Percentiles rank a stretch among this genome's conserved stretches.
Conservation (phyloP, 164 flowering plant genomes). For the Platanus orientalis region DNA sequence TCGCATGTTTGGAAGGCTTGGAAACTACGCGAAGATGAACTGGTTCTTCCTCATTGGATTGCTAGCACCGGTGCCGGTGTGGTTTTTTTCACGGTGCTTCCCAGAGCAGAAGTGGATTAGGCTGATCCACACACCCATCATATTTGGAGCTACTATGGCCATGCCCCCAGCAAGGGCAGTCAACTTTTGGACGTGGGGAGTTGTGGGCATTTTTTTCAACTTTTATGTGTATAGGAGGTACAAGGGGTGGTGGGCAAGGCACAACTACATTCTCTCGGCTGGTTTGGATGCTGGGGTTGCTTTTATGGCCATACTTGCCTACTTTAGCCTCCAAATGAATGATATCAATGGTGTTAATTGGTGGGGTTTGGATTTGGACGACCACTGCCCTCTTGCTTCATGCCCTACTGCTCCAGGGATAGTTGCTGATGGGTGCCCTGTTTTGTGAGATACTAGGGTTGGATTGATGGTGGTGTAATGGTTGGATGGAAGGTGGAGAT, state of each 20-base stretch:
- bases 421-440: slow-evolving; percentile 7
- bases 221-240: slow-evolving; percentile 23
- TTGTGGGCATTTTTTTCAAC: slow-evolving; percentile 27
- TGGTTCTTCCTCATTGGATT: slow-evolving; percentile 40
- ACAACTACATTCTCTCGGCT: slow-evolving; percentile 37
- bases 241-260: slow-evolving; percentile 35
- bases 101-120: slow-evolving; percentile 33
- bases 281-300: slow-evolving; percentile 41
- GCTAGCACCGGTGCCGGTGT: slow-evolving; percentile 28
- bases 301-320: slow-evolving; percentile 31
- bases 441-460: no score
- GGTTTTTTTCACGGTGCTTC: slow-evolving; percentile 27
- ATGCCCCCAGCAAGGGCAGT: slow-evolving; percentile 36
- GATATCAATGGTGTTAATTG: slow-evolving; percentile 19
- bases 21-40: slow-evolving; percentile 26
- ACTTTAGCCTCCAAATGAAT: slow-evolving; percentile 20
- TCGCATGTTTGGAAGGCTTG: slow-evolving; percentile 28
- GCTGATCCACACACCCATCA: slow-evolving; percentile 32
- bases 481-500: no score
- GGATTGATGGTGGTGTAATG: no score
- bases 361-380: slow-evolving; percentile 37
- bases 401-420: slow-evolving; percentile 30
- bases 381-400: slow-evolving; percentile 33
- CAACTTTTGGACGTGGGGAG: slow-evolving; percentile 35
- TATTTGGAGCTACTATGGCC: slow-evolving; percentile 26